Percentiles rank a stretch among this genome's conserved stretches.
phyloP scores from a whole-genome alignment of 768 basidiomycete species.

The Suillus alpinus region DNA sequence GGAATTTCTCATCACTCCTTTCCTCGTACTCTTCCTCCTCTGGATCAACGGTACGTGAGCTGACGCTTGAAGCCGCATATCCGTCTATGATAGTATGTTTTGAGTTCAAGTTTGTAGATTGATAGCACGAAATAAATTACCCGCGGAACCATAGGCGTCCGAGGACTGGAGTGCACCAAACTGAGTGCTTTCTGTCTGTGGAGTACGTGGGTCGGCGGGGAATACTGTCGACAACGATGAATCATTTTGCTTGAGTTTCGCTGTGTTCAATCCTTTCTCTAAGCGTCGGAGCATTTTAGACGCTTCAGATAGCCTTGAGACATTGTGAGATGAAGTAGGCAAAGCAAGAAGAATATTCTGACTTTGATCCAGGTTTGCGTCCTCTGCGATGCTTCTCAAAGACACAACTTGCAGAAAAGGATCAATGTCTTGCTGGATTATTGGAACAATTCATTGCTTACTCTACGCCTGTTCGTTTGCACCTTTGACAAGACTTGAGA shows the following conservation, averaged over 20 bases:
- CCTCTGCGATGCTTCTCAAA: conserved; percentile 90
- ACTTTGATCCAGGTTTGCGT: conserved; percentile 90
- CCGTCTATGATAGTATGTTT: conserved; percentile 4
- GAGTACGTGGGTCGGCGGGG: conserved; percentile 25
- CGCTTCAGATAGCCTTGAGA: conserved; percentile 73
- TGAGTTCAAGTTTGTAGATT: neutral
- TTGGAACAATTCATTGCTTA: conserved; percentile 34
- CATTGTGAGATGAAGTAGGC: neutral
- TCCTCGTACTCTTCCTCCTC: conserved; percentile 71
- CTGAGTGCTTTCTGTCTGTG: conserved; percentile 22
- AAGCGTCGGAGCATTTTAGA: conserved; percentile 86
- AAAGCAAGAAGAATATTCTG: conserved; percentile 21
- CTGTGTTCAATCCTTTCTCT: conserved; percentile 77
- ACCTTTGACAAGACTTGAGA: conserved; percentile 76
- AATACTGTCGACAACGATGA: conserved; percentile 32
- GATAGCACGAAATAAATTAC: conserved; percentile 6
- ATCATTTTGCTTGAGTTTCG: conserved; percentile 66
- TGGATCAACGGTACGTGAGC: conserved; percentile 27
- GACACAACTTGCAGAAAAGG: conserved; percentile 51
- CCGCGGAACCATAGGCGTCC: conserved; percentile 29
- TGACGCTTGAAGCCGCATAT: conserved; percentile 17
- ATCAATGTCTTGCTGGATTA: conserved; percentile 16
- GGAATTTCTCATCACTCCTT: conserved; percentile 65
- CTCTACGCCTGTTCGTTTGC: conserved; percentile 78
- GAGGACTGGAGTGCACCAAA: conserved; percentile 28